Conservation (phyloP, 2,329 filamentous ascomycete species). For the Neopestalotiopsis rosae region DNA sequence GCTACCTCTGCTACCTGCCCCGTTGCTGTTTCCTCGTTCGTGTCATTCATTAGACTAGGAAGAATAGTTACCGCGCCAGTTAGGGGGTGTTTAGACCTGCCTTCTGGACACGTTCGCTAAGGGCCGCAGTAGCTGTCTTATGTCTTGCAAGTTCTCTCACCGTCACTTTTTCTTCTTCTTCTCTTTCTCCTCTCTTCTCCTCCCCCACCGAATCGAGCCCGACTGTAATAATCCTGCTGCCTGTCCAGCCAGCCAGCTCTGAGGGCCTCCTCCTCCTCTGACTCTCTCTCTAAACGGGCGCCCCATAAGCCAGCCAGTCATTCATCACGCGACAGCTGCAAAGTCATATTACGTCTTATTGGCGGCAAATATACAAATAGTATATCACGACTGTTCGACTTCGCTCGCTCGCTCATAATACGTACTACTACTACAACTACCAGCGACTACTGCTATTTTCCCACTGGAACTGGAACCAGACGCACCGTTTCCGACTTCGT, state of each 20-base stretch:
- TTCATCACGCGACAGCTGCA: not conserved
- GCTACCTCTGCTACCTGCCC: not conserved
- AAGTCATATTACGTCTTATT: not conserved
- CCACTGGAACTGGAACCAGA: not conserved
- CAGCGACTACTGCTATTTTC: not conserved
- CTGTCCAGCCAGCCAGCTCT: not conserved
- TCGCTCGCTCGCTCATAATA: not conserved
- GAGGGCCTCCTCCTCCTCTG: not conserved
- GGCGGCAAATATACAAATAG: not conserved
- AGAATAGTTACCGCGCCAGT: constrained; percentile 1
- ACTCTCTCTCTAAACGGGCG: not conserved
- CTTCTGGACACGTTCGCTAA: constrained; percentile 11
- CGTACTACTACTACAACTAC: constrained; percentile 3
- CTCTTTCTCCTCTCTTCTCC: not conserved
- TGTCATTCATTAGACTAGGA: not conserved
- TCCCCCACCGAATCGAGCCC: not conserved
- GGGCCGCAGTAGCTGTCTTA: not conserved
- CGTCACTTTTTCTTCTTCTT: not conserved
- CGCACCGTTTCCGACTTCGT: not conserved
- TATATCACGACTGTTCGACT: not conserved
- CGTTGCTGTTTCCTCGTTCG: constrained; percentile 1
- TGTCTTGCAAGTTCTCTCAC: not conserved
- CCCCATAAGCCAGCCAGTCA: not conserved
- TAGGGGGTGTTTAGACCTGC: not conserved
- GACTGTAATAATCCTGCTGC: not conserved